Conservation (phyloP, 176 grass and related monocot genomes). For the Secale cereale region DNA sequence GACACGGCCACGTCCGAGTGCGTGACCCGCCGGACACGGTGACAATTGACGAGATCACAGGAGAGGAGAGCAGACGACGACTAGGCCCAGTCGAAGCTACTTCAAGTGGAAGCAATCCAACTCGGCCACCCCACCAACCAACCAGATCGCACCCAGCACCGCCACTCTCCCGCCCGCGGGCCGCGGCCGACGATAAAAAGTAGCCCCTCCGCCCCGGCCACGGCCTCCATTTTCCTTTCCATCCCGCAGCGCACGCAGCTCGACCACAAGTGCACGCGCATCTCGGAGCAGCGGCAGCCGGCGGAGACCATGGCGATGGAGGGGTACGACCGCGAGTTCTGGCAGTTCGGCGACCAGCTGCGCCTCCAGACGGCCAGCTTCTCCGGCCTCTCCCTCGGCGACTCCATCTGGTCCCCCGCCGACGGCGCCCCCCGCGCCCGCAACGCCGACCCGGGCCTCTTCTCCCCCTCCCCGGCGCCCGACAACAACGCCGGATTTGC, state of each 20-base stretch:
- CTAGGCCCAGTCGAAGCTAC: neutral
- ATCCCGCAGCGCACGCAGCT: neutral
- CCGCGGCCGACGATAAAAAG: constrained; percentile 12
- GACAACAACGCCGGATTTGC: neutral
- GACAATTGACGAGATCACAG: neutral
- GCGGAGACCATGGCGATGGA: constrained; percentile 20
- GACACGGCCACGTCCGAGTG: neutral
- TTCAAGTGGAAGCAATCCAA: neutral
- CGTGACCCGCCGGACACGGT: neutral
- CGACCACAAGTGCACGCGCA: neutral
- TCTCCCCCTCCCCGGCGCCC: neutral
- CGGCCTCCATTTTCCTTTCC: neutral
- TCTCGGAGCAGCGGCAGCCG: neutral
- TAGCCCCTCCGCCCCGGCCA: neutral
- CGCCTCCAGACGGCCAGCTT: constrained; percentile 72
- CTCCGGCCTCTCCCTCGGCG: constrained; percentile 74
- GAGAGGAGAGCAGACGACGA: neutral
- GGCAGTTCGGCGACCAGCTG: constrained; percentile 96
- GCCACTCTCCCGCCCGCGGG: neutral
- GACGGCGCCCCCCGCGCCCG: constrained; percentile 11
- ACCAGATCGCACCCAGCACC: neutral
- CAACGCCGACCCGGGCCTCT: constrained; percentile 11
- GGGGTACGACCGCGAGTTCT: constrained; percentile 69
- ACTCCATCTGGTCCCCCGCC: constrained; percentile 75
- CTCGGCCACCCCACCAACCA: neutral